Evolutionary conservation across 2,329 filamentous ascomycete species (phyloP), one percentile per base, ranked within the genome.

Genomic region (Neopestalotiopsis clavispora): DNA sequence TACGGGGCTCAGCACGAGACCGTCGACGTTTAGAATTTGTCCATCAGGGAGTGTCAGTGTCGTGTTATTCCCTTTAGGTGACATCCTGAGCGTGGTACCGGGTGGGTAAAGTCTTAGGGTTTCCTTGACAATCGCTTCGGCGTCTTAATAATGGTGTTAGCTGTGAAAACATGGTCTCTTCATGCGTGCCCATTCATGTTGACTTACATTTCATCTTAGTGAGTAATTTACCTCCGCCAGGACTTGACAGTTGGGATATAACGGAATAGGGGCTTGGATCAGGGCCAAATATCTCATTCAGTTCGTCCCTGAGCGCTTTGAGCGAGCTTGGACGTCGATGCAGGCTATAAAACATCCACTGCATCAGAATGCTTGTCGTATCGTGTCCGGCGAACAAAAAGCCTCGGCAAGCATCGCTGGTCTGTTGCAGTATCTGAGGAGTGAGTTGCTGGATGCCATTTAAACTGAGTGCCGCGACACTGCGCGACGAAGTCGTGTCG

Each of bases 351-450:
- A 73, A 65, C 3, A 45, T 65, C 70, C 71, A 74, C 13, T 67
- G 30, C 7, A 73, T n/a, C 28, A 60, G 61, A 9, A 60, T 69
- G 17, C 66, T 72, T 1, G 69, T 72, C 9, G 71, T 72, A 30
- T 74, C 70, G 28, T 73, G 72, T 3, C 72, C 72, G 6, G 72
- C 71, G 14, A 74, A 70, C 14, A 74, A 67, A 56, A 74, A 73
- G 7, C 65, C 73, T 12, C 64, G 68, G 1, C 72, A 58, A 34
- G 73, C 70, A 52, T 73, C 72, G 9, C 68, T 70, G 0, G 71
- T 71, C n/a, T 68, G 66, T 13, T 71, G 68, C 1, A 73, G 38
- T 1, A 68, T 65, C 23, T 71, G 17, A 1, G 69, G 62, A 4
- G 67, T 72, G 17, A 73, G 58, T 4, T 45, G 59, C n/a, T 61